Conservation (phyloP, 179 eudicot genomes). For the Heliamphora pulchella region DNA sequence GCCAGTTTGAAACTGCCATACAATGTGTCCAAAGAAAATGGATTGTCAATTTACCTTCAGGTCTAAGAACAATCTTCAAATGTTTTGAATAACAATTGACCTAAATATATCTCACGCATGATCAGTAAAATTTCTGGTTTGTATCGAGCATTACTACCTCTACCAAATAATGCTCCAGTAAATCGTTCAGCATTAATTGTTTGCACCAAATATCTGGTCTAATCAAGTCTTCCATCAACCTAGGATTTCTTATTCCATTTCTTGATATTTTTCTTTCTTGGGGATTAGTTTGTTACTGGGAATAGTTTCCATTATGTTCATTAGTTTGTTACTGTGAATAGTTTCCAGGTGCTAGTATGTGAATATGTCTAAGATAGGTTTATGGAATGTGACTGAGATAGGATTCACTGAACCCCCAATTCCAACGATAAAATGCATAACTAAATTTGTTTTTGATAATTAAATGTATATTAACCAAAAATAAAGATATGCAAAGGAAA, state of each 20-base stretch:
- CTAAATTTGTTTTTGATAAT: no score
- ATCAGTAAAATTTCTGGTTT: not conserved
- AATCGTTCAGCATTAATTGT: not conserved
- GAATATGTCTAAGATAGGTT: no score
- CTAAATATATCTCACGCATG: not conserved
- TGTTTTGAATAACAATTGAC: not conserved
- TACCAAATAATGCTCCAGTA: not conserved
- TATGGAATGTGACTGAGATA: no score
- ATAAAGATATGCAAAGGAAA: no score
- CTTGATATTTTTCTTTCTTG: not conserved
- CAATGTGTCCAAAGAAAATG: not conserved
- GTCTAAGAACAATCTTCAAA: not conserved
- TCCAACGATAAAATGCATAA: no score
- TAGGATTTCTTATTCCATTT: not conserved
- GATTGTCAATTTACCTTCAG: not conserved
- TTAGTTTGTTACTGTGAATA: no score
- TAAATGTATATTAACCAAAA: no score
- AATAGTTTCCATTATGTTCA: not conserved
- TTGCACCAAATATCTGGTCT: not conserved
- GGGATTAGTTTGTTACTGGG: not conserved
- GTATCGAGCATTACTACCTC: no score
- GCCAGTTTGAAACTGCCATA: not conserved
- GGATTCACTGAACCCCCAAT: no score
- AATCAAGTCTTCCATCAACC: not conserved
- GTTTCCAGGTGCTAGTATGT: no score